Percentiles rank a stretch among this genome's conserved stretches.
Evolutionary conservation across 1,284 basidiomycete genomes (phyloP).

Genomic region (Sutorius eximius): DNA sequence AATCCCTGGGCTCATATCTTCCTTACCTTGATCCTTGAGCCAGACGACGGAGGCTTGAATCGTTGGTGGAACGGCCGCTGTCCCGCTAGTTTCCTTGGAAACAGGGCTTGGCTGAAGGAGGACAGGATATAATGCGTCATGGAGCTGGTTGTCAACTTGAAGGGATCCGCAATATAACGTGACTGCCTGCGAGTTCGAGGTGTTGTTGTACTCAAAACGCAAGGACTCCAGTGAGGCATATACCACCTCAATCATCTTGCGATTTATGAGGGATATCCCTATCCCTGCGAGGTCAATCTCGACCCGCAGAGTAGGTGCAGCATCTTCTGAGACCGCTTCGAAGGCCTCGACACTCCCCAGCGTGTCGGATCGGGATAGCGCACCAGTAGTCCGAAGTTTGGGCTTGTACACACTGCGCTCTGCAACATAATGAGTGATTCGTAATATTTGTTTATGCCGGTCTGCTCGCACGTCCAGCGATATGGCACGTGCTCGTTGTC

Average conservation of each 20-base stretch:
- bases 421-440: constrained; percentile 86
- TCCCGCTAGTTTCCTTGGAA: constrained; percentile 77
- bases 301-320: constrained; percentile 68
- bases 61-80: constrained; percentile 81
- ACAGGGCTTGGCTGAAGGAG: constrained; percentile 95
- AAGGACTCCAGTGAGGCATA: constrained; percentile 84
- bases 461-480: constrained; percentile 95
- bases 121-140: constrained; percentile 95
- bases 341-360: constrained; percentile 77
- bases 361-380: constrained; percentile 67
- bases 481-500: constrained; percentile 59
- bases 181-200: constrained; percentile 77
- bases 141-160: constrained; percentile 97
- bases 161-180: constrained; percentile 86
- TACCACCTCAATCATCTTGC: constrained; percentile 85
- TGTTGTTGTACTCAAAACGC: constrained; percentile 87
- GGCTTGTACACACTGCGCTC: constrained; percentile 91
- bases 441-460: constrained; percentile 82
- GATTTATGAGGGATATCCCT: constrained; percentile 91
- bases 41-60: constrained; percentile 88
- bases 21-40: constrained; percentile 88
- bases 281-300: constrained; percentile 86
- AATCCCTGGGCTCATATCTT: not conserved
- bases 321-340: constrained; percentile 84
- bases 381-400: constrained; percentile 50